Conservation (phyloP, 805 yeast genomes). For the Metschnikowia shivogae region DNA sequence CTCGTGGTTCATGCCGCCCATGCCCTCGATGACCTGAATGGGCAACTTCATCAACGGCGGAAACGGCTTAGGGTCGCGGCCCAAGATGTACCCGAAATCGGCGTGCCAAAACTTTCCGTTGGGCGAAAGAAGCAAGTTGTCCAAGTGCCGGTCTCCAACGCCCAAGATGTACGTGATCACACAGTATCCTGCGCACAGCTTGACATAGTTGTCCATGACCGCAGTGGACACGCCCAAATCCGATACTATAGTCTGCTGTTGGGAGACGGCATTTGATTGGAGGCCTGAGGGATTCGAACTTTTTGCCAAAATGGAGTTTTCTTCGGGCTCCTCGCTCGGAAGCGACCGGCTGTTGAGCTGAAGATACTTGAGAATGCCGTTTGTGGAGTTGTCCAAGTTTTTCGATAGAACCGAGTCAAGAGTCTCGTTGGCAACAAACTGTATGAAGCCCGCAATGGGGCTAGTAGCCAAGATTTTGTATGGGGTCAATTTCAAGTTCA, state of each 20-base stretch:
- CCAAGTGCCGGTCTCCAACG: conserved; percentile 96
- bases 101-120: conserved; percentile 93
- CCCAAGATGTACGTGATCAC: conserved; percentile 92
- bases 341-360: conserved; percentile 46
- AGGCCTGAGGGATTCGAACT: not conserved
- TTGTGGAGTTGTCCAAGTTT: conserved; percentile 26
- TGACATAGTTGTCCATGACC: conserved; percentile 89
- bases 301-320: conserved; percentile 15
- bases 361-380: conserved; percentile 72
- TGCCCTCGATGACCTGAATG: conserved; percentile 93
- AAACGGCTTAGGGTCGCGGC: conserved; percentile 97
- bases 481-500: conserved; percentile 83
- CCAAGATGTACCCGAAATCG: conserved; percentile 94
- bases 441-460: conserved; percentile 85
- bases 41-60: conserved; percentile 98
- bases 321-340: conserved; percentile 26
- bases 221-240: conserved; percentile 50
- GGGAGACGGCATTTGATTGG: conserved; percentile 20
- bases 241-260: conserved; percentile 29
- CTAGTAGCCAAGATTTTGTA: conserved; percentile 89
- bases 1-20: conserved; percentile 88
- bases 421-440: conserved; percentile 91
- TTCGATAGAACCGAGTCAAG: conserved; percentile 66
- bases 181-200: conserved; percentile 97
- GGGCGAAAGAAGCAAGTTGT: conserved; percentile 74